phyloP scores from a whole-genome alignment of 495 filamentous ascomycete genomes.

The Neurospora sublineolata region DNA sequence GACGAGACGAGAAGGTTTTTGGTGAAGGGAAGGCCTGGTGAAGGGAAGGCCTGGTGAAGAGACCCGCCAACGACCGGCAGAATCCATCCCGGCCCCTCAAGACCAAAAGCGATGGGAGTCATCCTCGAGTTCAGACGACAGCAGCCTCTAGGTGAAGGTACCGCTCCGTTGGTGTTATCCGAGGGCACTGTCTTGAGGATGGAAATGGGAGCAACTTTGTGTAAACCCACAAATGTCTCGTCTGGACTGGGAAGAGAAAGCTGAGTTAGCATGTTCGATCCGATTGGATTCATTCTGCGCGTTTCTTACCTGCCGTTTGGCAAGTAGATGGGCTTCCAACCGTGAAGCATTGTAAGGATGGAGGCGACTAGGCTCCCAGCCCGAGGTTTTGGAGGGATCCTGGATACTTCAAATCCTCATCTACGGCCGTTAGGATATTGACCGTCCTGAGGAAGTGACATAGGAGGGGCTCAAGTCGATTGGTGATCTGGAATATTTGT shows the following conservation, averaged over 20 bases:
- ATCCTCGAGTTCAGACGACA: not conserved
- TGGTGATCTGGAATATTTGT: not conserved
- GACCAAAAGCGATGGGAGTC: not conserved
- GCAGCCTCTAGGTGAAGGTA: not conserved
- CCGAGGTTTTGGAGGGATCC: not conserved
- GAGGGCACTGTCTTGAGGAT: not conserved
- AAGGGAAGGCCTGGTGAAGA: not conserved
- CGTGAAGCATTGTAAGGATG: not conserved
- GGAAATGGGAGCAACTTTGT: not conserved
- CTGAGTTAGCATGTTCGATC: not conserved
- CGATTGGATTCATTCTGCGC: not conserved
- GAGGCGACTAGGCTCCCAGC: not conserved
- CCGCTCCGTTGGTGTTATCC: not conserved
- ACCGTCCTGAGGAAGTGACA: fast-evolving
- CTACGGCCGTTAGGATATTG: not conserved
- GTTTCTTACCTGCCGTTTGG: not conserved
- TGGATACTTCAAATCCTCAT: not conserved
- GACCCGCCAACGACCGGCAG: not conserved
- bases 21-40: not conserved
- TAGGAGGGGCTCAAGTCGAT: not conserved
- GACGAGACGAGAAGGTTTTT: not conserved
- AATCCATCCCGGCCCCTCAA: not conserved
- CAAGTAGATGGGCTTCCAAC: not conserved
- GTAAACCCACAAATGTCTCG: not conserved
- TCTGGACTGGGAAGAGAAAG: not conserved